These are phyloP conservation scores for Rubus parviflorus DNA, from an alignment of 306 rosid genomes.

Conservation along the genomic window DNA sequence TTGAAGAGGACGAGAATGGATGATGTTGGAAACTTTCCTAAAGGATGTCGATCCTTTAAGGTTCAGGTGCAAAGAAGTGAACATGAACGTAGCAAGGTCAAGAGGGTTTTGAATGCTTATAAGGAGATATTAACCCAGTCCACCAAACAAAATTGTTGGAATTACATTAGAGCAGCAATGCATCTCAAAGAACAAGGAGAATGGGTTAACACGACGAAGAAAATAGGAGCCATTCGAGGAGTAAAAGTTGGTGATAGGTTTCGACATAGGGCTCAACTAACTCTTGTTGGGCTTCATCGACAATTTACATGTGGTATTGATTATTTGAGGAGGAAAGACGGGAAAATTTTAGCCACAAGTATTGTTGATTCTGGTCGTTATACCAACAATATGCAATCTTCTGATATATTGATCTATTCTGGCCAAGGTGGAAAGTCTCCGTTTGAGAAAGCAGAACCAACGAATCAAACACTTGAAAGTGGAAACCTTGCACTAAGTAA, in stretches of 20 bases:
- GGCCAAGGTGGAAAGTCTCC: conserved; percentile 44
- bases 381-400: conserved; percentile 7
- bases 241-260: conserved; percentile 44
- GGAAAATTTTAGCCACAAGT: conserved; percentile 35
- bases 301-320: conserved; percentile 32
- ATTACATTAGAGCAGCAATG: background rate
- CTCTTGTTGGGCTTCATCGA: conserved; percentile 43
- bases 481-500: conserved; percentile 52
- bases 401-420: conserved; percentile 26
- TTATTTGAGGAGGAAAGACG: conserved; percentile 18
- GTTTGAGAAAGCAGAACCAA: background rate
- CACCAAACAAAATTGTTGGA: background rate
- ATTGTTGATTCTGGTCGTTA: conserved; percentile 35
- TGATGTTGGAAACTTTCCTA: background rate
- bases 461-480: conserved; percentile 33
- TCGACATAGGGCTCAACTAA: conserved; percentile 31
- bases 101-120: conserved; percentile 16
- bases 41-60: background rate
- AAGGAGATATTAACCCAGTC: background rate
- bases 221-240: conserved; percentile 34
- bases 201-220: conserved; percentile 17
- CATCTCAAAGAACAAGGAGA: background rate
- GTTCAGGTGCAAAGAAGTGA: background rate
- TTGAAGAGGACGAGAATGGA: background rate
- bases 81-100: conserved; percentile 21